phyloP scores from a whole-genome alignment of 2,329 filamentous ascomycete species.

The Cladosporium velox region DNA sequence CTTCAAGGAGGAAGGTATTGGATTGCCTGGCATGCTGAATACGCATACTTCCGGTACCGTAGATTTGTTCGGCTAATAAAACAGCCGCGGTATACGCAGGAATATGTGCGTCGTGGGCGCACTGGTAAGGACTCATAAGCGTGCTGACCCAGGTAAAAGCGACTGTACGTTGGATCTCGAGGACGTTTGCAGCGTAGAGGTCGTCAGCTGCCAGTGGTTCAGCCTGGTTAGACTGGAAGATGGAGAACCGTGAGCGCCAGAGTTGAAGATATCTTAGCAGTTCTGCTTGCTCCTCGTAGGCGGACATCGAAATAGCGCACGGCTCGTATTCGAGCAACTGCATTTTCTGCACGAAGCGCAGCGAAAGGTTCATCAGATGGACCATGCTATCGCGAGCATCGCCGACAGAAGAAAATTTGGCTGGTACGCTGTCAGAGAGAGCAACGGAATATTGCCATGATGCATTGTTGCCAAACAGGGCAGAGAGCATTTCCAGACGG shows the following conservation, averaged over 20 bases:
- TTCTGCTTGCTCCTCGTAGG: slow-evolving; percentile 6
- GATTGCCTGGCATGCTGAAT: background rate
- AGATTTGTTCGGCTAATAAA: slow-evolving; percentile 16
- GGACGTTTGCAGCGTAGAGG: background rate
- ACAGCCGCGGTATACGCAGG: slow-evolving; percentile 4
- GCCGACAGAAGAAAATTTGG: slow-evolving; percentile 1
- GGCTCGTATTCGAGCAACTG: background rate
- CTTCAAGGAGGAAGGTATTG: slow-evolving; percentile 13
- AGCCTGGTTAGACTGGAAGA: background rate
- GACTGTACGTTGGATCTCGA: slow-evolving; percentile 8
- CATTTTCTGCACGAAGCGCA: slow-evolving; percentile 1
- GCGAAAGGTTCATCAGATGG: slow-evolving; percentile 15
- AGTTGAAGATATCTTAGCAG: slow-evolving; percentile 7
- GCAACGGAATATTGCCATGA: slow-evolving; percentile 8
- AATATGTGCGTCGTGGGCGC: slow-evolving; percentile 13
- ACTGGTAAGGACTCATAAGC: slow-evolving; percentile 5
- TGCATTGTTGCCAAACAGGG: slow-evolving; percentile 11
- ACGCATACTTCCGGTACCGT: background rate
- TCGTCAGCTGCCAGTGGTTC: background rate
- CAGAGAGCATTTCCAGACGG: slow-evolving; percentile 14
- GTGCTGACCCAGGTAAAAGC: slow-evolving; percentile 16
- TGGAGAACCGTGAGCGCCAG: slow-evolving; percentile 6
- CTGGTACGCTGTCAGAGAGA: slow-evolving; percentile 2
- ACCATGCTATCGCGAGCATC: slow-evolving; percentile 18
- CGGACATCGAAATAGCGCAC: background rate